Evolutionary conservation across 768 basidiomycete species (phyloP).

Genomic region (Mycena polygramma): DNA sequence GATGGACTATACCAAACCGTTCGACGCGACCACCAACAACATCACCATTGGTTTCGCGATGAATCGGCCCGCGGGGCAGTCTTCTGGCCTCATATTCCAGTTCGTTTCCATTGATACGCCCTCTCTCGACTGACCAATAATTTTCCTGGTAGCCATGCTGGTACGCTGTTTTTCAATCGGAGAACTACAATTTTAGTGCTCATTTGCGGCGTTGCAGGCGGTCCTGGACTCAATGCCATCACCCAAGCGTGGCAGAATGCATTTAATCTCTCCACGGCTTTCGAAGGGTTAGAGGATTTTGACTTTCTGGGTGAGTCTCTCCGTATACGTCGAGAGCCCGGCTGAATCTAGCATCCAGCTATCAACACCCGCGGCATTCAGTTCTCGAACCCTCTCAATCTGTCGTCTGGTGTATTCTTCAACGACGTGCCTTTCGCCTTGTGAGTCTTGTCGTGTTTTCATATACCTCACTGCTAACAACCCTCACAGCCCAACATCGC

Average conservation of each 20-base stretch:
- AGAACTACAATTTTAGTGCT: not conserved
- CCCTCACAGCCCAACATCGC: constrained; percentile 9
- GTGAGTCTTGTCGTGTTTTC: not conserved
- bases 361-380: constrained; percentile 37
- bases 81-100: constrained; percentile 10
- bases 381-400: constrained; percentile 37
- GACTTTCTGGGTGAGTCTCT: constrained; percentile 29
- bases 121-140: not conserved
- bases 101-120: not conserved
- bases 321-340: too few relatives aligned
- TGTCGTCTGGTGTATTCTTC: constrained; percentile 31
- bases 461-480: not conserved
- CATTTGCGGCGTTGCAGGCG: constrained; percentile 15
- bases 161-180: not conserved
- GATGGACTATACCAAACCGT: constrained; percentile 33
- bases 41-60: constrained; percentile 36
- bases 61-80: constrained; percentile 18
- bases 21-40: constrained; percentile 15
- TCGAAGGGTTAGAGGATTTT: constrained; percentile 30
- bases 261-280: constrained; percentile 22
- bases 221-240: constrained; percentile 30
- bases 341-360: constrained; percentile 6
- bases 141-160: not conserved
- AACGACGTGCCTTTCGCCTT: constrained; percentile 30
- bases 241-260: constrained; percentile 32